phyloP scores from a whole-genome alignment of 768 basidiomycete species.

The Pleurotus tuber-regium region DNA sequence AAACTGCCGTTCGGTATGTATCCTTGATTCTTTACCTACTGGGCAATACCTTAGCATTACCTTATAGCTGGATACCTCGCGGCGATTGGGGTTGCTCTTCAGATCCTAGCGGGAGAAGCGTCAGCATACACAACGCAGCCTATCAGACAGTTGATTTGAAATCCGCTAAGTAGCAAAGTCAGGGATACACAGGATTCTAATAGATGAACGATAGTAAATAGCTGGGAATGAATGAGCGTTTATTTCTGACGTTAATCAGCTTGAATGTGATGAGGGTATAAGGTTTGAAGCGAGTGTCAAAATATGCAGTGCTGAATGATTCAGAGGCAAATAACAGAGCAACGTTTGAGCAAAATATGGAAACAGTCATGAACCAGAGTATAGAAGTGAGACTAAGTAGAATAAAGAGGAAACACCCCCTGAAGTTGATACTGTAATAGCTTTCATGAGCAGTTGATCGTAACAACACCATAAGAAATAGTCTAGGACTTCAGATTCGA shows the following conservation, averaged over 20 bases:
- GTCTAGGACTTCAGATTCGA: constrained; percentile 31
- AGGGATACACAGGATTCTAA: constrained; percentile 1
- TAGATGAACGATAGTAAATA: constrained; percentile 21
- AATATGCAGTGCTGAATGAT: background rate
- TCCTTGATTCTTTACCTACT: constrained; percentile 13
- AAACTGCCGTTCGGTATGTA: constrained; percentile 84
- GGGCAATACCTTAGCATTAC: constrained; percentile 12
- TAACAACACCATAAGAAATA: constrained; percentile 1
- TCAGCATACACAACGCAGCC: constrained; percentile 93
- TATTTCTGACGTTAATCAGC: constrained; percentile 9
- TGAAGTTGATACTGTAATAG: constrained; percentile 13
- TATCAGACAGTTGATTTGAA: constrained; percentile 44
- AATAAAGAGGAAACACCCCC: constrained; percentile 4
- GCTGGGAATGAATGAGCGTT: constrained; percentile 13
- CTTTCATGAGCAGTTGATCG: constrained; percentile 15
- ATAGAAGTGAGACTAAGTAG: background rate
- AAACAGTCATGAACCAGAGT: constrained; percentile 2
- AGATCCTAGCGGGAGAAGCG: constrained; percentile 94
- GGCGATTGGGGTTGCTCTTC: constrained; percentile 95
- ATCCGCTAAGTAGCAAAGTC: constrained; percentile 13
- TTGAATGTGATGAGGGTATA: constrained; percentile 11
- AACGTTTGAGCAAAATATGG: constrained; percentile 3
- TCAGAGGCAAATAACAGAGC: background rate
- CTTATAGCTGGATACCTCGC: constrained; percentile 82
- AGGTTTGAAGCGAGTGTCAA: constrained; percentile 9